Evolutionary conservation across 805 yeast genomes (phyloP).

Genomic region (Candida jianshihensis): DNA sequence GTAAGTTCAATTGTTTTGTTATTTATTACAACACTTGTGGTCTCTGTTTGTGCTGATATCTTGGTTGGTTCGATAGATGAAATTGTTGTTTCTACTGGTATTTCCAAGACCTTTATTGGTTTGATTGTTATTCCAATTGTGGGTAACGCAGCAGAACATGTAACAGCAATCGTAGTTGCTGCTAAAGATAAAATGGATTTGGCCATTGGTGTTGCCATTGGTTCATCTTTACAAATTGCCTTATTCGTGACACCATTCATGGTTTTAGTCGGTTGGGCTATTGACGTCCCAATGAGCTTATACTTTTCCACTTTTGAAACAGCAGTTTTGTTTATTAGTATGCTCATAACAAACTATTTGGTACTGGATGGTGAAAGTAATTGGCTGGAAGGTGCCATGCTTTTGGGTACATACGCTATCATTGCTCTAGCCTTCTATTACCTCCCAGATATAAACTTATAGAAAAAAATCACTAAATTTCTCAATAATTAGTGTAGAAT

Average conservation of each 20-base stretch:
- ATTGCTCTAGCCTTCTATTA: conserved; percentile 86
- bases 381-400: conserved; percentile 96
- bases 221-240: conserved; percentile 93
- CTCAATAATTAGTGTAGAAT: no score
- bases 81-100: conserved; percentile 74
- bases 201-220: conserved; percentile 95
- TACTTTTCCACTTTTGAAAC: conserved; percentile 93
- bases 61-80: conserved; percentile 91
- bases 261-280: conserved; percentile 90
- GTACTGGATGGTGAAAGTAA: conserved; percentile 92
- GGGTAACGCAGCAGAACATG: conserved; percentile 98
- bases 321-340: conserved; percentile 82
- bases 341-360: conserved; percentile 79
- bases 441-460: conserved; percentile 56
- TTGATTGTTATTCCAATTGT: conserved; percentile 91
- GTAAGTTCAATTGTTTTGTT: conserved; percentile 47
- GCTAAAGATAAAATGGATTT: conserved; percentile 95
- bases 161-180: conserved; percentile 92
- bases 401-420: conserved; percentile 77
- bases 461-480: no score
- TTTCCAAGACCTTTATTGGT: conserved; percentile 93
- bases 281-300: conserved; percentile 87
- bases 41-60: conserved; percentile 88
- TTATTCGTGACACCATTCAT: conserved; percentile 91
- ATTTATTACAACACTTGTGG: conserved; percentile 62